These are phyloP conservation scores for Kwoniella sp. DNA, from an alignment of 768 basidiomycete genomes.

Conservation along the genomic window DNA sequence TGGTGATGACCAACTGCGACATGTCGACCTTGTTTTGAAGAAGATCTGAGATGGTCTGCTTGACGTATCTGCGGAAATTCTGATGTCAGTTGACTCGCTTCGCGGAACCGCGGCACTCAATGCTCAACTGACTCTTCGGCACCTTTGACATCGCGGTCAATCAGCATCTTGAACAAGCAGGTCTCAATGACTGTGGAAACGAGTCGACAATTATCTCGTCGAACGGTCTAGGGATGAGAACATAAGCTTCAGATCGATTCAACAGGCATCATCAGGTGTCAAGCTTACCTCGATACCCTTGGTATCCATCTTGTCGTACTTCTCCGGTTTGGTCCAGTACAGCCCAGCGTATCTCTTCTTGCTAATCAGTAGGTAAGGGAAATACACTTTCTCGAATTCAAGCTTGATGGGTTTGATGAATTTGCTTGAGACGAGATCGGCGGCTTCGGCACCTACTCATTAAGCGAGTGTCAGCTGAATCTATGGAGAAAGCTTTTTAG, in stretches of 20 bases:
- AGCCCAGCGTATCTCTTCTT: slow-evolving; percentile 98
- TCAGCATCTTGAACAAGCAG: slow-evolving; percentile 95
- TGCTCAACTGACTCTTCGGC: slow-evolving; percentile 86
- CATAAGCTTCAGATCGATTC: neutral
- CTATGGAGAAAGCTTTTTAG: neutral
- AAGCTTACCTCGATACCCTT: slow-evolving; percentile 90
- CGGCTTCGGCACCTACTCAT: slow-evolving; percentile 81
- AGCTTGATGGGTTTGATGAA: slow-evolving; percentile 96
- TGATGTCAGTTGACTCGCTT: neutral
- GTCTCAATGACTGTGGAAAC: slow-evolving; percentile 98
- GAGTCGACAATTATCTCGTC: slow-evolving; percentile 96
- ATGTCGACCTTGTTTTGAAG: slow-evolving; percentile 97
- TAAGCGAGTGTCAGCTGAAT: slow-evolving; percentile 7
- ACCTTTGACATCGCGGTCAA: slow-evolving; percentile 88
- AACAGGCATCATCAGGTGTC: neutral
- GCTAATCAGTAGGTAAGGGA: slow-evolving; percentile 94
- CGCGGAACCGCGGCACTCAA: neutral
- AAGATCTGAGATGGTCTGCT: slow-evolving; percentile 88
- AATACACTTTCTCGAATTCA: slow-evolving; percentile 99
- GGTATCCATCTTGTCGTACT: slow-evolving; percentile 99
- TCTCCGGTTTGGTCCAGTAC: slow-evolving; percentile 94
- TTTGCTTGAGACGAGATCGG: slow-evolving; percentile 82
- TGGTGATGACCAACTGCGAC: slow-evolving; percentile 98
- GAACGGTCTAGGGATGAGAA: slow-evolving; percentile 71
- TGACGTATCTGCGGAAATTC: slow-evolving; percentile 70